Evolutionary conservation across 2,329 filamentous ascomycete genomes (phyloP).

Genomic region (Calycina herbarum): DNA sequence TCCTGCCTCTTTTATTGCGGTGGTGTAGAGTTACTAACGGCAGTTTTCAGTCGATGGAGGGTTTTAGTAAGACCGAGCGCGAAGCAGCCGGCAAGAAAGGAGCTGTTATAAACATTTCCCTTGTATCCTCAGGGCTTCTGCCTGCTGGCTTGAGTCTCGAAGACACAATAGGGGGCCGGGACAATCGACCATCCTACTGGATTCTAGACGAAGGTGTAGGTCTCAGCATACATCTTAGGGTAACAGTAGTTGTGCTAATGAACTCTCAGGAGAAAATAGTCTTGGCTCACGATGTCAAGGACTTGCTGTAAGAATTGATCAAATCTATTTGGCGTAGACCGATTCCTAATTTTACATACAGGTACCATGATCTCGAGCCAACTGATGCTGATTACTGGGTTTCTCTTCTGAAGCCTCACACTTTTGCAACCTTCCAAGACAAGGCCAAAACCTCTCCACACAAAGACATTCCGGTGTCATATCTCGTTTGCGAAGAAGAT

Average conservation of each 20-base stretch:
- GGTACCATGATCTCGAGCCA: constrained; percentile 17
- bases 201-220: constrained; percentile 13
- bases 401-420: constrained; percentile 20
- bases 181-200: background rate
- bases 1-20: too few relatives aligned
- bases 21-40: too few relatives aligned
- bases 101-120: constrained; percentile 32
- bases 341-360: constrained; percentile 9
- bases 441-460: constrained; percentile 18
- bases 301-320: constrained; percentile 2
- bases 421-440: constrained; percentile 16
- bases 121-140: constrained; percentile 21
- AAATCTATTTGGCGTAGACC: too few relatives aligned
- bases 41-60: constrained; percentile 29
- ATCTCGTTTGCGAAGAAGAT: constrained; percentile 26
- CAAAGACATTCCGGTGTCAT: constrained; percentile 22
- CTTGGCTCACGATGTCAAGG: background rate
- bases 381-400: constrained; percentile 20
- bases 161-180: constrained; percentile 8
- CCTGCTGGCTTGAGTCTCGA: constrained; percentile 16
- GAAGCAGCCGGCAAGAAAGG: constrained; percentile 40
- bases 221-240: background rate
- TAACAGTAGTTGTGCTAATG: background rate
- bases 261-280: background rate
- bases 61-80: constrained; percentile 40